These are phyloP conservation scores for Podila horticola DNA, from an alignment of 192 early-diverging fungal genomes.

Conservation along the genomic window DNA sequence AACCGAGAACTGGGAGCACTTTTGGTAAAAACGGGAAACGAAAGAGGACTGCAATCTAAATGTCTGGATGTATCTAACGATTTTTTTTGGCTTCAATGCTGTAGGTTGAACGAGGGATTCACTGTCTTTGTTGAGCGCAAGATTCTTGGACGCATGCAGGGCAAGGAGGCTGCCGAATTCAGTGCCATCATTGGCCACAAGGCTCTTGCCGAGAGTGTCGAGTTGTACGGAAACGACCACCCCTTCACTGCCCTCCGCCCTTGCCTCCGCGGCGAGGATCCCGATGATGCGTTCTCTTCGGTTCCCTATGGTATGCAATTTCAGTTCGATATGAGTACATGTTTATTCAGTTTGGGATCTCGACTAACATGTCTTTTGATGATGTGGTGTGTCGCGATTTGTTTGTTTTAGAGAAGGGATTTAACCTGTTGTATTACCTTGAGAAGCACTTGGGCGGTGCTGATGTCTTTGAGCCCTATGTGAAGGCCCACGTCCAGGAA, in stretches of 20 bases:
- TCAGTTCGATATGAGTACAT: too few species aligned
- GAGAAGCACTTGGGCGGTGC: slow-evolving; percentile 89
- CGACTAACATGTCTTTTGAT: neutral
- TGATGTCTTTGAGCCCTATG: slow-evolving; percentile 86
- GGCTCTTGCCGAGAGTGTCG: slow-evolving; percentile 75
- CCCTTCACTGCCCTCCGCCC: slow-evolving; percentile 77
- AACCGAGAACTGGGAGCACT: slow-evolving; percentile 79
- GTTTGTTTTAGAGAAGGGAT: slow-evolving; percentile 85
- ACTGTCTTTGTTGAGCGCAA: slow-evolving; percentile 94
- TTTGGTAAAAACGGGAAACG: slow-evolving; percentile 18
- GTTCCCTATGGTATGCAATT: slow-evolving; percentile 79
- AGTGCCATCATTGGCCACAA: slow-evolving; percentile 85
- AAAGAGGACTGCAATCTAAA: neutral
- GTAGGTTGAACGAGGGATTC: slow-evolving; percentile 97
- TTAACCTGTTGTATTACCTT: slow-evolving; percentile 92
- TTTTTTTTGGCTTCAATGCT: slow-evolving; percentile 73
- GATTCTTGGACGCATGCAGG: slow-evolving; percentile 83
- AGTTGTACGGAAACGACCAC: slow-evolving; percentile 69
- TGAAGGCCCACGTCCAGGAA: slow-evolving; percentile 80
- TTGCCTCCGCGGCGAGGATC: slow-evolving; percentile 76
- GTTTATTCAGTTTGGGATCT: too few species aligned
- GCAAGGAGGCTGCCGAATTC: slow-evolving; percentile 82
- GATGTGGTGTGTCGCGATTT: slow-evolving; percentile 2
- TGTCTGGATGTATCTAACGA: neutral
- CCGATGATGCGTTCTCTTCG: slow-evolving; percentile 80